phyloP scores from a whole-genome alignment of 2,329 filamentous ascomycete genomes.

The Blastomyces gilchristii region DNA sequence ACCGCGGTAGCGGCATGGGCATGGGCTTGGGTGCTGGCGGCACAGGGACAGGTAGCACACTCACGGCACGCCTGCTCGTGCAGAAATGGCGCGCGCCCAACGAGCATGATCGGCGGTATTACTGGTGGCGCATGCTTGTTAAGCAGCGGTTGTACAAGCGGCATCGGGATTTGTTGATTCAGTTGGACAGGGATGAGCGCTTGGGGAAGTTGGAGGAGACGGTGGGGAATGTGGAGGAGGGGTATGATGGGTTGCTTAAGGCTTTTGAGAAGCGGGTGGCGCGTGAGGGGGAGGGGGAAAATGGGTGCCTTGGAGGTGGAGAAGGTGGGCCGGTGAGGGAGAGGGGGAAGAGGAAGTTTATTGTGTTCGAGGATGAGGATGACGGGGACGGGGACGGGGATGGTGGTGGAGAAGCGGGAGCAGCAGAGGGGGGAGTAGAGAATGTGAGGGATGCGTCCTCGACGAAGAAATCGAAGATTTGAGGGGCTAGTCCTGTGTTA shows the following conservation, averaged over 20 bases:
- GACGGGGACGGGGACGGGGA: conserved; percentile 6
- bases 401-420: not conserved
- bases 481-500: not conserved
- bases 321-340: conserved; percentile 16
- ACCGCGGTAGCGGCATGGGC: conserved; percentile 35
- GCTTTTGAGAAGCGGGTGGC: conserved; percentile 20
- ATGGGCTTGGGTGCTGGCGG: not conserved
- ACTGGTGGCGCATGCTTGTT: conserved; percentile 54
- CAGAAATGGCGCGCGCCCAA: conserved; percentile 40
- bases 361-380: conserved; percentile 22
- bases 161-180: conserved; percentile 49
- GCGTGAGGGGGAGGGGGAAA: conserved; percentile 18
- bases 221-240: conserved; percentile 47
- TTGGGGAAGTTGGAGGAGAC: conserved; percentile 51
- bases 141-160: conserved; percentile 54
- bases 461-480: conserved; percentile 8
- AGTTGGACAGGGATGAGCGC: conserved; percentile 47
- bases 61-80: conserved; percentile 43
- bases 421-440: not conserved
- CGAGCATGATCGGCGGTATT: conserved; percentile 49
- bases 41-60: conserved; percentile 28
- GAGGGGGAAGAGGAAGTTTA: conserved; percentile 26
- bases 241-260: conserved; percentile 47
- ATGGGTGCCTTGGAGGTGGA: conserved; percentile 19
- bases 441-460: not conserved